Evolutionary conservation across 2,329 filamentous ascomycete genomes (phyloP).

Genomic region (Penicillium paneum): DNA sequence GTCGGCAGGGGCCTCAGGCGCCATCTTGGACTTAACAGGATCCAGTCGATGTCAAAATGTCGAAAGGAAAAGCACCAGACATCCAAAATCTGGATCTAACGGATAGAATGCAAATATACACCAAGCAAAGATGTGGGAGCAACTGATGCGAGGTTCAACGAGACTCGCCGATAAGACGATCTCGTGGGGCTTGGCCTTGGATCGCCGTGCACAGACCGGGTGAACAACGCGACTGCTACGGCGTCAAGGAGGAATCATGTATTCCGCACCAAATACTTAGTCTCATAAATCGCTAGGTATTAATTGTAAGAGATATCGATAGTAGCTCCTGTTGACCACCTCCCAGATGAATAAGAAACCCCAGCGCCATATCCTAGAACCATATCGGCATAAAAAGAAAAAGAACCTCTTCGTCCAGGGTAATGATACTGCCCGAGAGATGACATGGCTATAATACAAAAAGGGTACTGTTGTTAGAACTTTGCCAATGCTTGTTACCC

Average conservation of each 20-base stretch:
- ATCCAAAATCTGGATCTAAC: neutral
- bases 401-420: neutral
- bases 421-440: neutral
- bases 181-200: slow-evolving; percentile 23
- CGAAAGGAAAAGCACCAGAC: neutral
- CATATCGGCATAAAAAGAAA: neutral
- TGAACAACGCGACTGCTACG: neutral
- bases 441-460: neutral
- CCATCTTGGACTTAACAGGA: slow-evolving; percentile 19
- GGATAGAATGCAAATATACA: neutral
- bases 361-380: neutral
- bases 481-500: slow-evolving; percentile 15
- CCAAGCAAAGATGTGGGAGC: neutral
- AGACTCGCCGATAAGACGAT: slow-evolving; percentile 15
- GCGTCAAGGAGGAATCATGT: neutral
- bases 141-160: neutral
- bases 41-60: neutral
- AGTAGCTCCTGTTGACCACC: neutral
- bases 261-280: neutral
- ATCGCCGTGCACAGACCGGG: slow-evolving; percentile 15
- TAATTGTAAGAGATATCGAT: neutral
- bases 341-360: neutral
- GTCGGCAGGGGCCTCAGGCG: slow-evolving; percentile 33
- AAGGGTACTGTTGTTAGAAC: neutral
- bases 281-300: neutral